A percentile compares a stretch with the other conserved stretches of the same genome.
Conservation (phyloP, 495 filamentous ascomycete genomes). For the Xylaria cubensis region DNA sequence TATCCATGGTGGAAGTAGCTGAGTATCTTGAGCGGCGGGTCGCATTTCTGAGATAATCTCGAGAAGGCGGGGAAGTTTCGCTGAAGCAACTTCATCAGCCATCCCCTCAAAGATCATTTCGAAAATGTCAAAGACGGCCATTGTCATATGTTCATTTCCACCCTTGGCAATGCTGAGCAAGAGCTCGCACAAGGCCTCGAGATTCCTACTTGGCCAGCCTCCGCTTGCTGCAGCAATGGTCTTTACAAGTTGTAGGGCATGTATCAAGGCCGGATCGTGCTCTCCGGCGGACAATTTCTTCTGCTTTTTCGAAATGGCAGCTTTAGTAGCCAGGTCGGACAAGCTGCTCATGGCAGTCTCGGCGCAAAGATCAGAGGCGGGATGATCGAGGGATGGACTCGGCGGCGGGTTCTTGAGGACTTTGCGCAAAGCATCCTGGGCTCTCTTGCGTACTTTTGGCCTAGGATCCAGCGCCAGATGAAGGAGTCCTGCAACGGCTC, state of each 20-base stretch:
- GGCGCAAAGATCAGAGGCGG: conserved; percentile 93
- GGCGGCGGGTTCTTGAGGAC: conserved; percentile 84
- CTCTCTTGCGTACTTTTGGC: conserved; percentile 93
- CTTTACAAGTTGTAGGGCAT: conserved; percentile 89
- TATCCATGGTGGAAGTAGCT: conserved; percentile 93
- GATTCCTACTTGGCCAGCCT: conserved; percentile 97
- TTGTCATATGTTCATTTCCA: conserved; percentile 91
- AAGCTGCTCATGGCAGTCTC: conserved; percentile 82
- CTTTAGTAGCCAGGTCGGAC: conserved; percentile 66
- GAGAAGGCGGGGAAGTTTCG: conserved; percentile 86
- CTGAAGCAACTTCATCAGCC: conserved; percentile 81
- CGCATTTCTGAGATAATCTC: conserved; percentile 87
- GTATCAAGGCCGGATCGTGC: conserved; percentile 84
- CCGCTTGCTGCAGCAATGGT: conserved; percentile 82
- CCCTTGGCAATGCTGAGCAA: conserved; percentile 85
- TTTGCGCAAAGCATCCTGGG: conserved; percentile 85
- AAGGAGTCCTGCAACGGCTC: conserved; percentile 86
- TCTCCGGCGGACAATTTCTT: conserved; percentile 65
- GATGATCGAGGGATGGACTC: conserved; percentile 89
- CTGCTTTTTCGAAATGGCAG: conserved; percentile 67
- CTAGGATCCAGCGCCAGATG: conserved; percentile 83
- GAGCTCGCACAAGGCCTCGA: conserved; percentile 87
- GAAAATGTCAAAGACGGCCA: conserved; percentile 95
- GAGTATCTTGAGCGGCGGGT: conserved; percentile 88
- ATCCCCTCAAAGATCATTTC: conserved; percentile 93